Conservation (phyloP, 2,329 filamentous ascomycete species). For the Xylaria sp. region DNA sequence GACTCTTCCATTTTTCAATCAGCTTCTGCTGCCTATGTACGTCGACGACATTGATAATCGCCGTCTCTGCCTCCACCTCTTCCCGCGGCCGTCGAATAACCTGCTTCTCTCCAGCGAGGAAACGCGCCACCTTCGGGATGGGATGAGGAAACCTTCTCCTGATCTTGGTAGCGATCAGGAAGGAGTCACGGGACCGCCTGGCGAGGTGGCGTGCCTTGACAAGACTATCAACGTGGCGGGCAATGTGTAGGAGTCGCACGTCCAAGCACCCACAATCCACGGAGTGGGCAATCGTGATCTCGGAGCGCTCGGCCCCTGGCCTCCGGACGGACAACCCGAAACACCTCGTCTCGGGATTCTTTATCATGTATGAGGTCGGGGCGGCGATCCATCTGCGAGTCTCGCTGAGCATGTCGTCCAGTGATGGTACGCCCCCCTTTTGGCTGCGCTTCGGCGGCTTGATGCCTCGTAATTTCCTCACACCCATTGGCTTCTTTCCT, state of each 20-base stretch:
- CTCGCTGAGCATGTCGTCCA: constrained; percentile 22
- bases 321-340: constrained; percentile 30
- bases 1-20: constrained; percentile 39
- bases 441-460: neutral
- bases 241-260: constrained; percentile 33
- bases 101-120: constrained; percentile 12
- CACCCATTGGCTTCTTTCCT: constrained; percentile 6
- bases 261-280: constrained; percentile 34
- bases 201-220: constrained; percentile 22
- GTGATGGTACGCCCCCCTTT: neutral
- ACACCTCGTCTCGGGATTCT: constrained; percentile 35
- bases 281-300: constrained; percentile 38
- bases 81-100: neutral
- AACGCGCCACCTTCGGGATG: constrained; percentile 24
- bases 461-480: neutral
- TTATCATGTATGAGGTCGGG: constrained; percentile 29
- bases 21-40: constrained; percentile 30
- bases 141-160: constrained; percentile 12
- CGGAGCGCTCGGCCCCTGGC: constrained; percentile 3
- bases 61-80: constrained; percentile 18
- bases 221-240: constrained; percentile 26
- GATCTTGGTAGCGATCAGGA: constrained; percentile 39
- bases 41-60: constrained; percentile 27
- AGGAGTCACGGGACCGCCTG: constrained; percentile 32
- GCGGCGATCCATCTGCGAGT: constrained; percentile 30